phyloP scores from a whole-genome alignment of 2,329 filamentous ascomycete species.

The Colletotrichum sp. region DNA sequence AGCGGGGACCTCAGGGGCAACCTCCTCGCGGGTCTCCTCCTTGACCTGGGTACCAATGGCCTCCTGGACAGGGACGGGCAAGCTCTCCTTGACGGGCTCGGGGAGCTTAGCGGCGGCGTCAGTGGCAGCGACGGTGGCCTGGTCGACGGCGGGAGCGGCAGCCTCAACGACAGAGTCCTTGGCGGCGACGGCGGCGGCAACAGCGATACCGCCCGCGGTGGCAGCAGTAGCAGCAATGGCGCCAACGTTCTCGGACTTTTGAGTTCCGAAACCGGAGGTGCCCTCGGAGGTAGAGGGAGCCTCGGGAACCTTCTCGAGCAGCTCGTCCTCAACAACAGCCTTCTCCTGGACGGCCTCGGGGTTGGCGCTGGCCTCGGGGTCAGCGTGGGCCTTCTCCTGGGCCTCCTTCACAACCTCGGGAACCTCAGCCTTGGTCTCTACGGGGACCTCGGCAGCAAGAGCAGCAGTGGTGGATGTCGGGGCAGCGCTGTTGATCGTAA shows the following conservation, averaged over 20 bases:
- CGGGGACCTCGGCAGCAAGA: conserved; percentile 71
- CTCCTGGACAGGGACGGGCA: conserved; percentile 56
- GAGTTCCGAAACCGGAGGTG: conserved; percentile 55
- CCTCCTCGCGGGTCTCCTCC: conserved; percentile 46
- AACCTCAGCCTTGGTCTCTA: conserved; percentile 59
- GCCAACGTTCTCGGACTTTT: conserved; percentile 55
- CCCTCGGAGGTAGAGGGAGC: conserved; percentile 64
- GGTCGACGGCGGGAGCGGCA: conserved; percentile 40
- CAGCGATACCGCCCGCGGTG: conserved; percentile 40
- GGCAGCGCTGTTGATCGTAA: conserved; percentile 57
- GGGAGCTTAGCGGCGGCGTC: conserved; percentile 54
- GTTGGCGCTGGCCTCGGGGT: conserved; percentile 72
- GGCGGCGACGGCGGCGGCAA: conserved; percentile 36
- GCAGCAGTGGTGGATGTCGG: conserved; percentile 70
- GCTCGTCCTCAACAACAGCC: conserved; percentile 72
- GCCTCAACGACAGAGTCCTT: conserved; percentile 34
- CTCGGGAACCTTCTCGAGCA: conserved; percentile 70
- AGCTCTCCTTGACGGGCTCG: conserved; percentile 55
- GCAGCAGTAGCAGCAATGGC: conserved; percentile 39
- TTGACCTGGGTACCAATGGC: conserved; percentile 48
- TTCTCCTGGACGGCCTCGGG: conserved; percentile 73
- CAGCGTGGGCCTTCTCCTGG: conserved; percentile 68
- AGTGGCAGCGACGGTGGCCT: conserved; percentile 39
- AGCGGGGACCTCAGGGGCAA: conserved; percentile 56
- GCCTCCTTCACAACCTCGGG: conserved; percentile 74